Conservation (phyloP, 768 basidiomycete genomes). For the Termitomyces titanicus region DNA sequence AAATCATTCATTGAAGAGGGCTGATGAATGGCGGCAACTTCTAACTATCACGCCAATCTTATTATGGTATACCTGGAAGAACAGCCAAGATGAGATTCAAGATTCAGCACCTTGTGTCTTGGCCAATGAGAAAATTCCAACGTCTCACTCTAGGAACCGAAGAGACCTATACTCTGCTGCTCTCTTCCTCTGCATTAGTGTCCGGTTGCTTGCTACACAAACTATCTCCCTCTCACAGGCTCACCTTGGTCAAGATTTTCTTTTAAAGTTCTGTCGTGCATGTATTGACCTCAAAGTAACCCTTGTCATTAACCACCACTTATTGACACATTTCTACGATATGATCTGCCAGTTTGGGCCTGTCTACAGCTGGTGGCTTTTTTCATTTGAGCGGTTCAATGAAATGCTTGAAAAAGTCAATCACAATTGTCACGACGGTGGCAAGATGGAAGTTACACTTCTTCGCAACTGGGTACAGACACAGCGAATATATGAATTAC, state of each 20-base stretch:
- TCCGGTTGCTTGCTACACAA: neutral
- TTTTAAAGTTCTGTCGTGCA: neutral
- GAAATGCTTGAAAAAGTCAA: too few relatives aligned
- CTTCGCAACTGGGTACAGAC: neutral
- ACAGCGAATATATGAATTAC: neutral
- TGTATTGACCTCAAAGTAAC: neutral
- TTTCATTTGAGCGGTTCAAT: too few relatives aligned
- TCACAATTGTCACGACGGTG: neutral
- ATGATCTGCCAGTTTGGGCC: too few relatives aligned
- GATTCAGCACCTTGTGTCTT: neutral
- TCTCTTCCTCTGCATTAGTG: neutral
- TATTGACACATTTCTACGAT: neutral
- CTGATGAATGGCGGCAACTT: too few relatives aligned
- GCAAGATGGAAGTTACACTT: neutral
- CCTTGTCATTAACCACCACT: neutral
- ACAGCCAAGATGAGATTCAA: neutral
- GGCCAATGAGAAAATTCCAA: neutral
- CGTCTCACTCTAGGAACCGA: neutral
- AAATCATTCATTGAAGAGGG: neutral
- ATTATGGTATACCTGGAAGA: too few relatives aligned
- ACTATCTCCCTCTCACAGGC: neutral
- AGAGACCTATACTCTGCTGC: neutral
- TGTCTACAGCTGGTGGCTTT: too few relatives aligned
- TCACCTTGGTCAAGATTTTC: neutral
- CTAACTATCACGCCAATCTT: too few relatives aligned